Base-by-base conservation (phyloP, 306 rosid species). In the Ormosia semicastrata region DNA sequence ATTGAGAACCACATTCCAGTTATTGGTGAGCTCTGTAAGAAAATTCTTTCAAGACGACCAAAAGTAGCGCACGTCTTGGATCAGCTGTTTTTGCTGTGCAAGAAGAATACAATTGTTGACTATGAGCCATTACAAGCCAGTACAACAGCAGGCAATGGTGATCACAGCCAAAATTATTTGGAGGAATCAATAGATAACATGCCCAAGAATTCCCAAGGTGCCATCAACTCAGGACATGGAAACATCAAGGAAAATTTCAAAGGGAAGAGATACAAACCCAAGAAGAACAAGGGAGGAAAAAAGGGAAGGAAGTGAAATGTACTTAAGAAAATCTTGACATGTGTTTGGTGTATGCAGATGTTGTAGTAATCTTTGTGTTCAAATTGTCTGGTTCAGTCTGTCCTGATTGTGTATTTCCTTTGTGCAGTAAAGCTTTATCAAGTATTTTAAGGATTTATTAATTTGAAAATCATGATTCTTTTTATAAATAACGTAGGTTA, bases 301-400 rank as follows among this genome's bases (percentile, higher is more conserved):
- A 76, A 24, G 59, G 73, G 81, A 64, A 40, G 10, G 77, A 82
- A 59, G 40, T 76, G 77, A 81, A 56, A 39, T 68, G n/a, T n/a
- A 32, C 3, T 8, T 1, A 4, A 5, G 76, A 53, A 24, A 53
- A 77, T 66, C 71, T 33, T 57, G 56, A 57, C 36, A 10, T 37
- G 46, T 82, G 41, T 18, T 56, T 14, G 9, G 64, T 74, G 37
- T 7, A 68, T 68, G 33, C 56, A 53, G 74, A 32, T 43, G 44
- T 47, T 36, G 15, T 53, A 7, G 64, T 53, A 40, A 8, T 39
- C 9, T 40, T 2, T 82, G 3, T 36, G 17, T 40, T 12, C 24
- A 24, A 24, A 24, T 24, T 24, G 5, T 43, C 53, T 62, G 57
- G 29, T 53, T 32, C 7, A 40, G 47, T 32, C 53, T 74, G 32